These are phyloP conservation scores for Thoreauomyces humboldtii DNA, from an alignment of 192 early-diverging fungal species.

Conservation along the genomic window DNA sequence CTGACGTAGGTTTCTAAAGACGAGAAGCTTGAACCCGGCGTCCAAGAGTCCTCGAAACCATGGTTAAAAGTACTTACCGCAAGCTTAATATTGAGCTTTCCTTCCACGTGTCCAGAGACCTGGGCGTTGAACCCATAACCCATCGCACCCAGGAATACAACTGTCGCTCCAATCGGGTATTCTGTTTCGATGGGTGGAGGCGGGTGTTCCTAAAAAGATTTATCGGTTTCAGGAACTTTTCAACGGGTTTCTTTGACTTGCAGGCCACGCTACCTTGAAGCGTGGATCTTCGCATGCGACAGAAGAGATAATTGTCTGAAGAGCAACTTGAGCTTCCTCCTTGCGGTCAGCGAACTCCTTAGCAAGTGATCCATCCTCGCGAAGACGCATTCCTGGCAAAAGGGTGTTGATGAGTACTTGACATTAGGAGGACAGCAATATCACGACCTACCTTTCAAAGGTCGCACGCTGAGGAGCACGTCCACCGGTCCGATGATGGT, in stretches of 20 bases:
- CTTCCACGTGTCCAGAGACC: constrained; percentile 58
- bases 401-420: too few relatives aligned
- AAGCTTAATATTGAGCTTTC: constrained; percentile 16
- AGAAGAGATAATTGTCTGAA: constrained; percentile 60
- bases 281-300: constrained; percentile 69
- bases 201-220: constrained; percentile 60
- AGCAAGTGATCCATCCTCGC: constrained; percentile 67
- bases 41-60: neutral
- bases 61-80: neutral
- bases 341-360: constrained; percentile 64
- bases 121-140: constrained; percentile 72
- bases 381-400: constrained; percentile 42
- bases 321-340: constrained; percentile 41
- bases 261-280: constrained; percentile 16
- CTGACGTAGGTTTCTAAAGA: constrained; percentile 11
- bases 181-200: constrained; percentile 66
- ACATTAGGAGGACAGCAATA: too few relatives aligned
- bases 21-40: too few relatives aligned
- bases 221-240: too few relatives aligned
- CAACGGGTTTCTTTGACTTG: neutral
- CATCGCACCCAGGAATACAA: constrained; percentile 78
- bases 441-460: constrained; percentile 56
- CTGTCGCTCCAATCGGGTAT: constrained; percentile 64
- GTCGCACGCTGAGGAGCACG: constrained; percentile 52
- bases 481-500: constrained; percentile 69